Evolutionary conservation across 2,329 filamentous ascomycete genomes (phyloP), one percentile per base, ranked within the genome.

Genomic region (Exophiala viscosa): DNA sequence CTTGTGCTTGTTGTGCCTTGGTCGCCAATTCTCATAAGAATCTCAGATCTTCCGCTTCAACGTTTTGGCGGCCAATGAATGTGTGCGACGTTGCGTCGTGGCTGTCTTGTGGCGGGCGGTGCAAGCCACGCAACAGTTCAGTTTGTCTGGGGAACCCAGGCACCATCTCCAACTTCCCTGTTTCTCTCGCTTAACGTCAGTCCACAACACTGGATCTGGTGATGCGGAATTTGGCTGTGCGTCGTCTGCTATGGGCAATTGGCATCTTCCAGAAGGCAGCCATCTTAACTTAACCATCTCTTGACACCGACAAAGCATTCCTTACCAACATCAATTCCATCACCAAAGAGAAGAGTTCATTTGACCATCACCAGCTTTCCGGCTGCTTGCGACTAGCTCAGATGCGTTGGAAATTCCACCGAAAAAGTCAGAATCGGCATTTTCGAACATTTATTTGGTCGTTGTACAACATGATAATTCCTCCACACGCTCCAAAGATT

Each of bases 401-500:
- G 9, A 41, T 20, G 39, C 14, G 23, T 20, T 41, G 15, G 15
- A 41, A 20, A 23, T 34, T 53, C 18, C 34, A 20, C 39, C 53
- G 46, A 39, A 44, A 50, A 11, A 47, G 34, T 5, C 32, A 46
- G 18, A 44, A 59, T 13, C 45, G 48, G 36, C 57, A 57, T 35
- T 20, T 59, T 32, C 50, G 54, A 42, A 55, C 39, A n/a, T 54
- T 35, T 39, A 13, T 60, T 10, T 56, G 48, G 58, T 36, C 33
- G 15, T 43, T 54, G 15, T 60, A 56, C 47, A 58, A 58, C 45
- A 20, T 58, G 8, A 34, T 60, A 13, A 32, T 60, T 13, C 52
- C 58, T 39, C 58, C 52, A 17, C 55, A 58, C 36, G 36, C 58
- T 5, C 55, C 52, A 14, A 40, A 43, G 36, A 28, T 54, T 14